phyloP scores from a whole-genome alignment of 106 monocot genomes.

The Dendrobium catenatum region DNA sequence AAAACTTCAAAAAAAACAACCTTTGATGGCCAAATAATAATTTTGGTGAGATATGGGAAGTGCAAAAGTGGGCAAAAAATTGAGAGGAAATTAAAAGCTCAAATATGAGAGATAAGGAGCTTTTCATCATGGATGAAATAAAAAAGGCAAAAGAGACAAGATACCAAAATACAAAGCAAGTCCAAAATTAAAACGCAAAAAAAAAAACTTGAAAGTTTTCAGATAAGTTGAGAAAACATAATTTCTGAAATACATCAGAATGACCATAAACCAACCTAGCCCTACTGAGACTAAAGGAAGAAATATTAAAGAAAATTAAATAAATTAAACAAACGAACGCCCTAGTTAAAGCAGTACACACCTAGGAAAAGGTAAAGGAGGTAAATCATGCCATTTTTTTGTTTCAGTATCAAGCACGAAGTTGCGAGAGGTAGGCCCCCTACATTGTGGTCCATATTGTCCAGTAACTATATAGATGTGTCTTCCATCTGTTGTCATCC shows the following conservation, averaged over 20 bases:
- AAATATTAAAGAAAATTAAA: background rate
- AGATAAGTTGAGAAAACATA: background rate
- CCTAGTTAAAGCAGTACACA: conserved; percentile 9
- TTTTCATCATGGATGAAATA: background rate
- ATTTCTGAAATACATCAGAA: background rate
- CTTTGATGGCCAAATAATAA: background rate
- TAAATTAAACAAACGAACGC: background rate
- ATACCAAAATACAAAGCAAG: background rate
- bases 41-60: background rate
- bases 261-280: background rate
- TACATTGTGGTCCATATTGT: conserved; percentile 95
- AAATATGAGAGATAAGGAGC: background rate
- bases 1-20: background rate
- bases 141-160: background rate
- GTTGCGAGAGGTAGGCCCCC: conserved; percentile 64
- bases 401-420: conserved; percentile 79
- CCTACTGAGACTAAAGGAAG: background rate
- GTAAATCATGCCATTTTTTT: conserved; percentile 75
- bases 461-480: conserved; percentile 83
- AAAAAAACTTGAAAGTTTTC: background rate
- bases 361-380: conserved; percentile 78
- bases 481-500: conserved; percentile 89
- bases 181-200: background rate
- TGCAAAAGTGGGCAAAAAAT: background rate
- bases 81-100: background rate